Conservation (phyloP, 176 grass and related monocot genomes). For the Rhynchospora tenuis region DNA sequence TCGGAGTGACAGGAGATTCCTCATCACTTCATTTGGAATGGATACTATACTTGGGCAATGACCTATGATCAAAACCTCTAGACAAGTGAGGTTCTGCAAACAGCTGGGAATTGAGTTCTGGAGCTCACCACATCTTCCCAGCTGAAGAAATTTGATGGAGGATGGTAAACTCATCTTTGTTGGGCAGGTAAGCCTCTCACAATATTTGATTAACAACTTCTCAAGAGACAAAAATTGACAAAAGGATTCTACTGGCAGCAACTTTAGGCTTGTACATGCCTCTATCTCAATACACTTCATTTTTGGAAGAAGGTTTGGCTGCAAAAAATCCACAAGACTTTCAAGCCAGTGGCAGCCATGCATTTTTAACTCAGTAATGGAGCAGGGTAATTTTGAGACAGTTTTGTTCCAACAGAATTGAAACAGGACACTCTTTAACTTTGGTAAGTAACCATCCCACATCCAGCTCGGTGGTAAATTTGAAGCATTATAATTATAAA, state of each 20-base stretch:
- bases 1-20: background rate
- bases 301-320: background rate
- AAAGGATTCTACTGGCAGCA: background rate
- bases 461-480: constrained; percentile 15
- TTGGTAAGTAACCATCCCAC: background rate
- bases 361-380: no score
- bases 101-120: background rate
- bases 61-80: background rate
- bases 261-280: no score
- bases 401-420: no score
- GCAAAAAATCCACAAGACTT: background rate
- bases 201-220: background rate
- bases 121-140: background rate
- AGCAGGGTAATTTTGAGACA: background rate
- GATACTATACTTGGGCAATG: background rate
- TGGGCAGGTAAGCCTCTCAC: background rate
- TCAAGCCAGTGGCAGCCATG: no score
- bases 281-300: background rate
- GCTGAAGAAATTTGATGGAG: background rate
- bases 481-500: background rate
- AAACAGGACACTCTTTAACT: background rate
- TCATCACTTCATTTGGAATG: background rate
- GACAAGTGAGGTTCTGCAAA: background rate
- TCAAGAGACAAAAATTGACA: background rate
- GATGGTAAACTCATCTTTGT: background rate